Conservation (phyloP, 2,329 filamentous ascomycete genomes). For the Pestalotiopsis sp. region DNA sequence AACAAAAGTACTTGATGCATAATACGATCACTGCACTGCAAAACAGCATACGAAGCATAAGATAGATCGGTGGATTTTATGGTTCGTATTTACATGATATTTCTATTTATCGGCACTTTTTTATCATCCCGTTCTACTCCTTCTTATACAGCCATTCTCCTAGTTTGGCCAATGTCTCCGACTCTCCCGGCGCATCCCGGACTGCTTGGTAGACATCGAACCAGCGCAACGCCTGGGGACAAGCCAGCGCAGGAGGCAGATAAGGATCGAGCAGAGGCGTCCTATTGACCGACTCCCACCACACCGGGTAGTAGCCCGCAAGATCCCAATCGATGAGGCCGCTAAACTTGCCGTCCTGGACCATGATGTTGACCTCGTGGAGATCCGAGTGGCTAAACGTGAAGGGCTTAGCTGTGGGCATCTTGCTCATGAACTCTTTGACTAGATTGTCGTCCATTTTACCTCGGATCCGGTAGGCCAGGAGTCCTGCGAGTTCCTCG, state of each 20-base stretch:
- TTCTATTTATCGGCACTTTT: no score
- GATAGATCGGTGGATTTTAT: no score
- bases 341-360: constrained; percentile 19
- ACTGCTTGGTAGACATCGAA: constrained; percentile 17
- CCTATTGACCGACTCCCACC: constrained; percentile 21
- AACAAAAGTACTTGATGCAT: no score
- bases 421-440: constrained; percentile 17
- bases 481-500: background rate
- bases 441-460: background rate
- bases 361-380: constrained; percentile 19
- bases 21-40: no score
- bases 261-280: constrained; percentile 11
- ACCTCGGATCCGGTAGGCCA: background rate
- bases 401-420: constrained; percentile 18
- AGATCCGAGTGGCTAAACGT: constrained; percentile 19
- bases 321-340: constrained; percentile 18
- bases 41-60: no score
- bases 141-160: background rate
- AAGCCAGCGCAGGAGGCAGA: constrained; percentile 4
- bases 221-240: constrained; percentile 15
- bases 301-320: constrained; percentile 17
- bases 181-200: constrained; percentile 4
- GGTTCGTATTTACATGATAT: no score
- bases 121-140: background rate
- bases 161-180: background rate